Evolutionary conservation across 208 protist genomes (phyloP).

Genomic region (Perkinsela sp.): DNA sequence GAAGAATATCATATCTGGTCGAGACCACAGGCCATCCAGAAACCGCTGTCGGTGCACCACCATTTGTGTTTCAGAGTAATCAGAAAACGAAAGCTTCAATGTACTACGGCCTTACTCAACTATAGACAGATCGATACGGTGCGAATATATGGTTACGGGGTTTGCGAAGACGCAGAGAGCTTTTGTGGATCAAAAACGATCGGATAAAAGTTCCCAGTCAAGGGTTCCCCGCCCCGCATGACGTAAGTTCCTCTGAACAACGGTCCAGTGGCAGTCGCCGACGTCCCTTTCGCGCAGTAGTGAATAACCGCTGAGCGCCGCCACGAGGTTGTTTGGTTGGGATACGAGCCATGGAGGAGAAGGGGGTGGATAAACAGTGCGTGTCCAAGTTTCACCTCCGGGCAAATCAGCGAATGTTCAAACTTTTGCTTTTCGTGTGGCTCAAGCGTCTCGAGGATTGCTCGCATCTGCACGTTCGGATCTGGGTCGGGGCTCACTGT

Average conservation of each 20-base stretch:
- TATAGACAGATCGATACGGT: too few species aligned
- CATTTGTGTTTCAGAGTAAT: too few species aligned
- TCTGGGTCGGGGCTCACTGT: conserved; percentile 25
- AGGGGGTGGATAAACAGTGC: conserved; percentile 38
- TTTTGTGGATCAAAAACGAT: conserved; percentile 29
- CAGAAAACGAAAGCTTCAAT: too few species aligned
- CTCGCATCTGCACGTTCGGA: conserved; percentile 33
- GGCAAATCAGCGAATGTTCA: conserved; percentile 32
- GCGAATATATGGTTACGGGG: background rate
- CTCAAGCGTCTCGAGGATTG: conserved; percentile 39
- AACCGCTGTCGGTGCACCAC: too few species aligned
- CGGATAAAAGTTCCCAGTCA: conserved; percentile 31
- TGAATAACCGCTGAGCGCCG: conserved; percentile 27
- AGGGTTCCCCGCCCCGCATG: conserved; percentile 18
- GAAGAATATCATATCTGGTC: background rate
- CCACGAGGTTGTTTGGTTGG: conserved; percentile 25
- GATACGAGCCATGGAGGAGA: conserved; percentile 35
- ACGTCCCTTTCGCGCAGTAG: conserved; percentile 26
- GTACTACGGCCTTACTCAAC: too few species aligned
- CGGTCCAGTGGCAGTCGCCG: conserved; percentile 16
- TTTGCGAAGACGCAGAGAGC: background rate
- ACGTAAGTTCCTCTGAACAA: conserved; percentile 32
- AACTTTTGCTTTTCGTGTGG: conserved; percentile 38
- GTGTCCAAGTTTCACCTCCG: conserved; percentile 33
- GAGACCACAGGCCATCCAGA: too few species aligned